Evolutionary conservation across 345 rosid genomes (phyloP).

Genomic region (Moricandia arvensis): DNA sequence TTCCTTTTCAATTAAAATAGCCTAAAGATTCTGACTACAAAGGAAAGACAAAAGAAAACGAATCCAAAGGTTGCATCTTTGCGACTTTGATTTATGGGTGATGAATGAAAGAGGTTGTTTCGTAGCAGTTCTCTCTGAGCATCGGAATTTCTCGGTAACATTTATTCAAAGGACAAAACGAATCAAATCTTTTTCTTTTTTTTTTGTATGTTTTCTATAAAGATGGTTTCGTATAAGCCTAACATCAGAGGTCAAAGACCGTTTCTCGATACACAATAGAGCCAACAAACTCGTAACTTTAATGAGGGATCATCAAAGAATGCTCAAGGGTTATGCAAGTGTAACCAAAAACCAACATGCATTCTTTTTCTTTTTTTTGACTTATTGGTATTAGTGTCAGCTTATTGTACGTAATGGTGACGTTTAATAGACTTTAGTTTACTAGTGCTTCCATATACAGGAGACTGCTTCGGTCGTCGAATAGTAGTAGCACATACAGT

Average conservation of each 20-base stretch:
- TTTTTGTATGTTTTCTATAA: conserved; percentile 26
- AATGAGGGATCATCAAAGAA: not conserved
- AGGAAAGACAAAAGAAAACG: not conserved
- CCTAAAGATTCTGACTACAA: not conserved
- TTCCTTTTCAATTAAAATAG: not conserved
- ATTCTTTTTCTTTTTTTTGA: not conserved
- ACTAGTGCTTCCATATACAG: not conserved
- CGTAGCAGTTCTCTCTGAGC: not conserved
- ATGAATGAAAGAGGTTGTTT: not conserved
- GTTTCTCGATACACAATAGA: conserved; percentile 8
- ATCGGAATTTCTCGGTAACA: conserved; percentile 25
- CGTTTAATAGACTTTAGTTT: not conserved
- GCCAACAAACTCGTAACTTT: not conserved
- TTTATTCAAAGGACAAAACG: conserved; percentile 27
- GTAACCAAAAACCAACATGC: not conserved
- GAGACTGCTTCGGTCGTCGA: not conserved
- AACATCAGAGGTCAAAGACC: conserved; percentile 19
- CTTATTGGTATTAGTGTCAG: not conserved
- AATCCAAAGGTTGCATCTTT: conserved; percentile 22
- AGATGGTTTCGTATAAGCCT: conserved; percentile 18
- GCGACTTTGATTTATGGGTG: not conserved
- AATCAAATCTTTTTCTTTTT: conserved; percentile 37
- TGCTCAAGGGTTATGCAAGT: not conserved
- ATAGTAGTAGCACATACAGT: not conserved
- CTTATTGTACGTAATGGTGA: not conserved